These are phyloP conservation scores for Platanthera guangdongensis DNA, from an alignment of 106 monocot genomes.

Conservation along the genomic window DNA sequence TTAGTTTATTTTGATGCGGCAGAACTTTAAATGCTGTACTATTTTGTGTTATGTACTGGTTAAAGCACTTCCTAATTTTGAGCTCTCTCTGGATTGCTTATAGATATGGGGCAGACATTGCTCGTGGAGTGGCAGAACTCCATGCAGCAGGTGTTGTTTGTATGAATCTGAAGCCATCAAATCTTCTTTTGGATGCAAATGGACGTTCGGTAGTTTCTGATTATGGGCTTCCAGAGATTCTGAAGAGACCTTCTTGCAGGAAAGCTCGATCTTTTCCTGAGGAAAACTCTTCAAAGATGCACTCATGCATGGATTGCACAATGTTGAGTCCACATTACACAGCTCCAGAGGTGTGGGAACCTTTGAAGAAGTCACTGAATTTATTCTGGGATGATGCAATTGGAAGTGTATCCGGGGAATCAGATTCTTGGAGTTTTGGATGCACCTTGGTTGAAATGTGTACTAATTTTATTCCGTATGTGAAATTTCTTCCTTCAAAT, in stretches of 20 bases:
- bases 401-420: conserved; percentile 75
- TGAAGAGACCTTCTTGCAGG: conserved; percentile 67
- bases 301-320: conserved; percentile 88
- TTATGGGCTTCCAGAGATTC: conserved; percentile 91
- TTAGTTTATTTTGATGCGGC: not conserved
- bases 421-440: conserved; percentile 99
- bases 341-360: conserved; percentile 97
- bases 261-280: conserved; percentile 48
- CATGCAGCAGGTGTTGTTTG: conserved; percentile 94
- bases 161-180: conserved; percentile 96
- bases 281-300: conserved; percentile 55
- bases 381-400: conserved; percentile 85
- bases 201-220: conserved; percentile 77
- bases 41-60: not conserved
- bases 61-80: not conserved
- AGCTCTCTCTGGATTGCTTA: conserved; percentile 12
- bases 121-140: conserved; percentile 95
- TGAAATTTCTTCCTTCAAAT: conserved; percentile 17
- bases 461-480: conserved; percentile 97
- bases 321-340: conserved; percentile 85
- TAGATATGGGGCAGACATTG: conserved; percentile 99
- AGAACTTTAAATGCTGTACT: not conserved
- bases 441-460: conserved; percentile 98
- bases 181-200: conserved; percentile 83
- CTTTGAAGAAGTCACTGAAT: conserved; percentile 71